Percentiles rank a stretch among this genome's conserved stretches.
Evolutionary conservation across 805 yeast genomes (phyloP).

Genomic region (Clavispora carvajalis): DNA sequence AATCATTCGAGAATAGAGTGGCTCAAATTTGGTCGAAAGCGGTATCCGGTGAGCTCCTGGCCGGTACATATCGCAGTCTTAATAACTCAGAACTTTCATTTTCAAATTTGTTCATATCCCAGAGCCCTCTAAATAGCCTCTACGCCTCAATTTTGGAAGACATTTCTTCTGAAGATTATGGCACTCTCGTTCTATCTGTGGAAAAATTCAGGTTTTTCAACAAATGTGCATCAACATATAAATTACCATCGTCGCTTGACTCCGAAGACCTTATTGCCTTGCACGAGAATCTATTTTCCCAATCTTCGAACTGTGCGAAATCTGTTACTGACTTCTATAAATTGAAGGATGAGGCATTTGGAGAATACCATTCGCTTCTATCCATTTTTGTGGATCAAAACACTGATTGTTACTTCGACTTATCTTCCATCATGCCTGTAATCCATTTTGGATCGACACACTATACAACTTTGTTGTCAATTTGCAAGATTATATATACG

Average conservation of each 20-base stretch:
- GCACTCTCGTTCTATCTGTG: conserved; percentile 12
- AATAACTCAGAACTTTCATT: not conserved
- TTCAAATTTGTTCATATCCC: not conserved
- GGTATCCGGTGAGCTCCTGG: not conserved
- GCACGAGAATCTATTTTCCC: conserved; percentile 14
- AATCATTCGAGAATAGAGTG: not conserved
- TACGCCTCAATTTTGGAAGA: conserved; percentile 9
- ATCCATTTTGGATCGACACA: conserved; percentile 19
- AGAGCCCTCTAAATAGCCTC: not conserved
- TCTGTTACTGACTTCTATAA: conserved; percentile 36
- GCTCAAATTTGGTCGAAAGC: not conserved
- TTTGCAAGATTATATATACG: conserved; percentile 8
- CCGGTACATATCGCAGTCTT: not conserved
- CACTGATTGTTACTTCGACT: conserved; percentile 1
- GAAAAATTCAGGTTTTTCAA: conserved; percentile 27
- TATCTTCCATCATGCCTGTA: conserved; percentile 1
- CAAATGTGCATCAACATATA: conserved; percentile 11
- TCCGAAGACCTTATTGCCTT: conserved; percentile 17
- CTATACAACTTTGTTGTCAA: conserved; percentile 20
- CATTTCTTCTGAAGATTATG: conserved; percentile 18
- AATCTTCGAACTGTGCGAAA: conserved; percentile 18
- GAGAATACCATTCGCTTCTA: conserved; percentile 20
- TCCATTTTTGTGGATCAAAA: conserved; percentile 9
- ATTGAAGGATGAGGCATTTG: conserved; percentile 34
- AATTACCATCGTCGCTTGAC: conserved; percentile 4